Percentiles rank a stretch among this genome's conserved stretches.
Evolutionary conservation across 176 grass and related monocot species (phyloP).

Genomic region (Carex cristatella): DNA sequence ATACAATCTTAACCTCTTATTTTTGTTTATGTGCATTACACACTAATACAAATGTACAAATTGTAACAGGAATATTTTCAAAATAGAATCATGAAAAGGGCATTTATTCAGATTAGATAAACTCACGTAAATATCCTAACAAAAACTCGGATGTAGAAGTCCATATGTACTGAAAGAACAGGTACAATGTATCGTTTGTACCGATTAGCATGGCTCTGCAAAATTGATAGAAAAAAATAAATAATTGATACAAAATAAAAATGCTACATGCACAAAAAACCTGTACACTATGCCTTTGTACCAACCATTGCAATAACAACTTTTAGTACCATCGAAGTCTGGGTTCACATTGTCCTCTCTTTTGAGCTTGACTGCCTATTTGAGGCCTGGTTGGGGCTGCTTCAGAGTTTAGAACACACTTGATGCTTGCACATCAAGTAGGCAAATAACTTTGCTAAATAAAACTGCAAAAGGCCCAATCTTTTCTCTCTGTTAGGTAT

Average conservation of each 20-base stretch:
- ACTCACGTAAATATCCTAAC: constrained; percentile 93
- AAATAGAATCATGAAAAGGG: constrained; percentile 23
- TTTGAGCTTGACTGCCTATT: background rate
- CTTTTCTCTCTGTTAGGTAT: background rate
- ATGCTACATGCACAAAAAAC: background rate
- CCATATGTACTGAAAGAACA: constrained; percentile 87
- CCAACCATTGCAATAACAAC: background rate
- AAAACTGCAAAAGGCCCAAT: background rate
- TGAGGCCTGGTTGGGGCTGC: background rate
- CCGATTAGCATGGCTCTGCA: constrained; percentile 93
- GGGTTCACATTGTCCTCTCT: background rate
- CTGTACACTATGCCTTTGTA: background rate
- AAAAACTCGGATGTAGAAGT: constrained; percentile 98
- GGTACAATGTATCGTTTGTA: constrained; percentile 96
- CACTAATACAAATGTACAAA: background rate
- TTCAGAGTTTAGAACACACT: background rate
- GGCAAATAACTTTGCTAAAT: background rate
- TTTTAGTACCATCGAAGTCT: background rate
- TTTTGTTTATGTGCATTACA: background rate
- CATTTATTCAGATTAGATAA: constrained; percentile 16
- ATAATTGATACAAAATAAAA: constrained; percentile 10
- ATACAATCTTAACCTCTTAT: background rate
- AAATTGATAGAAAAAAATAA: constrained; percentile 25
- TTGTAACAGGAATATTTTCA: background rate
- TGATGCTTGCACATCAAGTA: constrained; percentile 3